phyloP scores from a whole-genome alignment of 257 asterid species.

The Thymus mandschuricus region DNA sequence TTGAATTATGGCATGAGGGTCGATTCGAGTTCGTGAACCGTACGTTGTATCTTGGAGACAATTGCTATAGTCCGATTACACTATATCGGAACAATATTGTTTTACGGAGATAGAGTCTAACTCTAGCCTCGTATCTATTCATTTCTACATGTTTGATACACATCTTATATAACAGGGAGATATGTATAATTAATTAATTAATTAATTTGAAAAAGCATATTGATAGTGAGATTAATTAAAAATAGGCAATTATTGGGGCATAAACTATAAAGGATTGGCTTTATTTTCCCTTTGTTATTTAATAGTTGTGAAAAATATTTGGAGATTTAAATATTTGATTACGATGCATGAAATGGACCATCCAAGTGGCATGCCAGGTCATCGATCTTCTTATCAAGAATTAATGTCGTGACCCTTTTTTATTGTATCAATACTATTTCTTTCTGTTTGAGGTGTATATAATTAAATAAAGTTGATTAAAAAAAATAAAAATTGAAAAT shows the following conservation, averaged over 20 bases:
- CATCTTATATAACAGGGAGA: too few species aligned
- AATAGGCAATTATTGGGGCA: too few species aligned
- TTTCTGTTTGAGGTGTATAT: not conserved
- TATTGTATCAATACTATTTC: not conserved
- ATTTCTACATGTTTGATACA: too few species aligned
- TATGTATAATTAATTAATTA: not conserved
- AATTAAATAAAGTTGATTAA: not conserved
- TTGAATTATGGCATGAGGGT: too few species aligned
- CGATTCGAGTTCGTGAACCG: too few species aligned
- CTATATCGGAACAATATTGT: too few species aligned
- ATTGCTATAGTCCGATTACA: too few species aligned
- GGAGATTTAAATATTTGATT: not conserved
- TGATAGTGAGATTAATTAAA: not conserved
- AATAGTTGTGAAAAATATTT: not conserved
- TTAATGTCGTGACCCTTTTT: not conserved
- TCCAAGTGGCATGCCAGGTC: slow-evolving; percentile 5
- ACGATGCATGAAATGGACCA: slow-evolving; percentile 22
- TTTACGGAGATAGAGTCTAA: too few species aligned
- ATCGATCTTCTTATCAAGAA: not conserved
- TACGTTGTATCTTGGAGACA: too few species aligned
- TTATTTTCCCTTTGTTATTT: not conserved
- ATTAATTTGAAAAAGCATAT: too few species aligned
- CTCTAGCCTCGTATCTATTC: too few species aligned
- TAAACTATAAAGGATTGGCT: not conserved
- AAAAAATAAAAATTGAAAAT: not conserved